These are phyloP conservation scores for Metschnikowia gelsemii DNA, from an alignment of 805 yeast genomes.

Conservation along the genomic window DNA sequence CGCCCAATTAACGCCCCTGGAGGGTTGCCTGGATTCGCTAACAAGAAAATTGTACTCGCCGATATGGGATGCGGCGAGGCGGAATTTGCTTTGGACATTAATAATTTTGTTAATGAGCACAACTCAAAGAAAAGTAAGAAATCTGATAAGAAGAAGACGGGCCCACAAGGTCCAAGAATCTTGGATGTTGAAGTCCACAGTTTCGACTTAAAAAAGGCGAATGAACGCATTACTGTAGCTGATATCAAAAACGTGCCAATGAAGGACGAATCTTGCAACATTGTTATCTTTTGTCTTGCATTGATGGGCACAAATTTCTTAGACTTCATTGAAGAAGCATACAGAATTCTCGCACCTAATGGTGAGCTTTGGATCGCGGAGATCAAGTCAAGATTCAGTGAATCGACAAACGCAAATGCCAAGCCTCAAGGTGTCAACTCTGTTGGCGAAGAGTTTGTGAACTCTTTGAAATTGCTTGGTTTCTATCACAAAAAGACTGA, in stretches of 20 bases:
- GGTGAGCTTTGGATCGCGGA: conserved; percentile 98
- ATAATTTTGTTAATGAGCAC: conserved; percentile 43
- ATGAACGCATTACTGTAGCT: conserved; percentile 91
- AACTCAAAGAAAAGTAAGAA: conserved; percentile 19
- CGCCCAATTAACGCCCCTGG: conserved; percentile 93
- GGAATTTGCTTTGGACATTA: conserved; percentile 68
- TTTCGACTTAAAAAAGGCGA: conserved; percentile 88
- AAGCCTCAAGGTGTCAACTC: conserved; percentile 35
- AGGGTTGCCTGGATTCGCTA: conserved; percentile 78
- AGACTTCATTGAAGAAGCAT: conserved; percentile 88
- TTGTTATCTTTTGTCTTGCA: conserved; percentile 92
- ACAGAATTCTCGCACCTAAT: conserved; percentile 79
- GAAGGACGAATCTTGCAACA: conserved; percentile 70
- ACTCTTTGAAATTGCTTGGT: conserved; percentile 73
- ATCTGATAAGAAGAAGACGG: conserved; percentile 33
- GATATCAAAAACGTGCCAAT: conserved; percentile 91
- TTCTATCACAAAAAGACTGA: conserved; percentile 88
- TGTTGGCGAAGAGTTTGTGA: conserved; percentile 74
- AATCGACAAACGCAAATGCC: conserved; percentile 34
- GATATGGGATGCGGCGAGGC: conserved; percentile 99
- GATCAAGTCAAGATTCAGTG: conserved; percentile 86
- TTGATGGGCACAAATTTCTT: conserved; percentile 96
- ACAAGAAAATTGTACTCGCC: conserved; percentile 73
- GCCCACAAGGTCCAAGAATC: conserved; percentile 29
- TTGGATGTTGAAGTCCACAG: conserved; percentile 70